Conservation (phyloP, 2,329 filamentous ascomycete species). For the Aspergillus phoenicis region DNA sequence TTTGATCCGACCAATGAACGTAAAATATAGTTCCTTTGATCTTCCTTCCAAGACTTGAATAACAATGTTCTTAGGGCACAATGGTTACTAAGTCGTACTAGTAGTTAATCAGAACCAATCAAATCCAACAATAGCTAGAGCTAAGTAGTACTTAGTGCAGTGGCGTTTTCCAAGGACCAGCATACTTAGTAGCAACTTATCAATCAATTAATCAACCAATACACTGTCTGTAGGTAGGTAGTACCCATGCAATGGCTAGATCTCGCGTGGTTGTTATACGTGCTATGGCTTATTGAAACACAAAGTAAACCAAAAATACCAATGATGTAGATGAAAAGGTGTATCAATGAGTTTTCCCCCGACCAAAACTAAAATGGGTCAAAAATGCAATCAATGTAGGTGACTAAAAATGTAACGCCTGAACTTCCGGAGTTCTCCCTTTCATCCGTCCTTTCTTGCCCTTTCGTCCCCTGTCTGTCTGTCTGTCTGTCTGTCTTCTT, state of each 20-base stretch:
- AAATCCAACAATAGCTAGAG: too few relatives aligned
- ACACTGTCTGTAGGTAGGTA: too few relatives aligned
- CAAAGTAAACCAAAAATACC: neutral
- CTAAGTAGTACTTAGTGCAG: neutral
- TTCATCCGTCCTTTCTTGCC: neutral
- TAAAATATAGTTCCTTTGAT: too few relatives aligned
- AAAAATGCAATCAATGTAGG: too few relatives aligned
- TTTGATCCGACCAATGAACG: neutral
- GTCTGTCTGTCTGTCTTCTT: constrained; percentile 1
- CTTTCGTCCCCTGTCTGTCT: neutral
- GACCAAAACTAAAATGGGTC: neutral
- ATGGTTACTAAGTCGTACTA: too few relatives aligned
- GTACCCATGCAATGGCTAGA: too few relatives aligned
- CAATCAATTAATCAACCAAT: too few relatives aligned
- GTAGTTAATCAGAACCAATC: too few relatives aligned
- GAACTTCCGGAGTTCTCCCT: constrained; percentile 9
- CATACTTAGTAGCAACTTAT: too few relatives aligned
- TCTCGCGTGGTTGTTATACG: too few relatives aligned
- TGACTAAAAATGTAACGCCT: constrained; percentile 2
- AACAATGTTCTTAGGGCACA: too few relatives aligned
- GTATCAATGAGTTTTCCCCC: neutral
- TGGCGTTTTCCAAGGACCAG: neutral
- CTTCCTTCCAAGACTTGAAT: too few relatives aligned
- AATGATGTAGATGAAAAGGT: neutral
- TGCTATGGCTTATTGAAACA: neutral